These are phyloP conservation scores for Modicella reniformis DNA, from an alignment of 371 early-diverging fungal genomes.

Conservation along the genomic window DNA sequence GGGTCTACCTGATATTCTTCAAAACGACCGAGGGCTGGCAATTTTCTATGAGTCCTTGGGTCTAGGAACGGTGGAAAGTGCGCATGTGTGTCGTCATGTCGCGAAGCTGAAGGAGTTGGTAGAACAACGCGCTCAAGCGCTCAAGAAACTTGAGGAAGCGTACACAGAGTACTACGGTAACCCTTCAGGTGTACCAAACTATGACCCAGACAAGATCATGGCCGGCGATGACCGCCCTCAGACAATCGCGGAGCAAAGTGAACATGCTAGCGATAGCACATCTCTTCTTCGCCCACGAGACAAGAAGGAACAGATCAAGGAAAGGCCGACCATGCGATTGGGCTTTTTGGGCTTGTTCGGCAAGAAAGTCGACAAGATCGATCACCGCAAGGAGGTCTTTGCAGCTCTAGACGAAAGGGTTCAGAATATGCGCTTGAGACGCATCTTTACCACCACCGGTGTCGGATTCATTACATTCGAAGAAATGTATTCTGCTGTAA, in stretches of 20 bases:
- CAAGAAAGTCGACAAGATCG: constrained; percentile 56
- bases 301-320: constrained; percentile 33
- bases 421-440: constrained; percentile 37
- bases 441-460: constrained; percentile 54
- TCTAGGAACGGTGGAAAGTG: constrained; percentile 68
- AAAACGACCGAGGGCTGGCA: constrained; percentile 62
- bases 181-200: constrained; percentile 43
- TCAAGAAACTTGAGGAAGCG: constrained; percentile 51
- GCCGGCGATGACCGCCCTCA: constrained; percentile 26
- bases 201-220: constrained; percentile 48
- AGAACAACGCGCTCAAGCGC: constrained; percentile 51
- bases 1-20: constrained; percentile 65
- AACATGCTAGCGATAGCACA: constrained; percentile 19
- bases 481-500: constrained; percentile 55
- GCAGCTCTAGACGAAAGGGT: constrained; percentile 59
- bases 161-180: constrained; percentile 52
- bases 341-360: constrained; percentile 53
- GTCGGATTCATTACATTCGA: constrained; percentile 75
- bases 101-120: constrained; percentile 49
- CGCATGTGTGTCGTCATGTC: constrained; percentile 68
- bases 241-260: constrained; percentile 3
- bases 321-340: constrained; percentile 44
- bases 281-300: constrained; percentile 27
- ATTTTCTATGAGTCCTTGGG: constrained; percentile 69
- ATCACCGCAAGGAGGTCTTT: constrained; percentile 46